A percentile compares a stretch with the other conserved stretches of the same genome.
These are phyloP conservation scores for Aspergillus sergii DNA, from an alignment of 2,329 filamentous ascomycete species.

Conservation along the genomic window DNA sequence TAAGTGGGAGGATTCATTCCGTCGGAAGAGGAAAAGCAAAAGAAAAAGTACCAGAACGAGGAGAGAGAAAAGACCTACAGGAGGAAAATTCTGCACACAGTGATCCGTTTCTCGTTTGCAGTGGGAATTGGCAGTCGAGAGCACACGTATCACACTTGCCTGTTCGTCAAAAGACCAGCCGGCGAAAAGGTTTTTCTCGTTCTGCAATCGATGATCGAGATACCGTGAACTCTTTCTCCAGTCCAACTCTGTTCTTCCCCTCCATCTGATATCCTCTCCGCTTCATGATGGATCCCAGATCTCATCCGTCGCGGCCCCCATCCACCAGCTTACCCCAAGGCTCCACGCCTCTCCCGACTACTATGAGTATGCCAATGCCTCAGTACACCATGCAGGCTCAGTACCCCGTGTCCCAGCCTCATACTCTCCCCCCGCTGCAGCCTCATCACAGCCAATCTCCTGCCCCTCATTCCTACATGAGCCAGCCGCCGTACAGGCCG, in stretches of 20 bases:
- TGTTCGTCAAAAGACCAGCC: slow-evolving; percentile 18
- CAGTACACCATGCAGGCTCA: slow-evolving; percentile 52
- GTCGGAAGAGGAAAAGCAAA: slow-evolving; percentile 13
- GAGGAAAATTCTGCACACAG: slow-evolving; percentile 15
- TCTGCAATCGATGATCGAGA: slow-evolving; percentile 39
- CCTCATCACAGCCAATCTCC: slow-evolving; percentile 49
- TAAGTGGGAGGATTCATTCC: slow-evolving; percentile 12
- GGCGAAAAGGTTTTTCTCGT: slow-evolving; percentile 17
- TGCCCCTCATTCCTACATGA: slow-evolving; percentile 44
- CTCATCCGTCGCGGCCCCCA: slow-evolving; percentile 46
- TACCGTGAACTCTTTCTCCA: slow-evolving; percentile 31
- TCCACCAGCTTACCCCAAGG: slow-evolving; percentile 49
- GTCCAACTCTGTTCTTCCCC: slow-evolving; percentile 18
- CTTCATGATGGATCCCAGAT: slow-evolving; percentile 45
- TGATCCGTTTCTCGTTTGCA: slow-evolving; percentile 14
- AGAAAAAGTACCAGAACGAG: slow-evolving; percentile 14
- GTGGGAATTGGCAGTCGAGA: slow-evolving; percentile 16
- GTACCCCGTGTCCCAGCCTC: slow-evolving; percentile 46
- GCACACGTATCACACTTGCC: slow-evolving; percentile 8
- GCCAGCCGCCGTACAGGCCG: slow-evolving; percentile 44
- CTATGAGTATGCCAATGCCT: slow-evolving; percentile 50
- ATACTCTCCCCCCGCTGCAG: slow-evolving; percentile 50
- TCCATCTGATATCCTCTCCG: slow-evolving; percentile 19
- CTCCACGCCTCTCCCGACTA: slow-evolving; percentile 47
- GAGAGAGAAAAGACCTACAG: slow-evolving; percentile 4